A percentile compares a stretch with the other conserved stretches of the same genome.
These are phyloP conservation scores for Plectranthus barbatus DNA, from an alignment of 257 asterid species.

Conservation along the genomic window DNA sequence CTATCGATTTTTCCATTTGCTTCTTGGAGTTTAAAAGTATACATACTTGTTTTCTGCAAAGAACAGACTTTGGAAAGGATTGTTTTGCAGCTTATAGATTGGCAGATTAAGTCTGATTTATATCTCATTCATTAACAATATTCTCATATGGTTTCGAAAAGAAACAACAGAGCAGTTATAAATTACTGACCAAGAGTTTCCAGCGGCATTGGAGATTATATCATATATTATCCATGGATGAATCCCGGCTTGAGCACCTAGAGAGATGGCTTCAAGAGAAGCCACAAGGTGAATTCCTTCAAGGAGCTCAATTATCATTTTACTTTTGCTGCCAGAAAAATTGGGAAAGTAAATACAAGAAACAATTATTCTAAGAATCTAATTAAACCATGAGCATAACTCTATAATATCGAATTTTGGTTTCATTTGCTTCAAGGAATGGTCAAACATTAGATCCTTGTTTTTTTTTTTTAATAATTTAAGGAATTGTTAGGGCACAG, in stretches of 20 bases:
- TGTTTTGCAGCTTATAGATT: too few species aligned
- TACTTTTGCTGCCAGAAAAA: constrained; percentile 60
- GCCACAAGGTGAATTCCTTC: constrained; percentile 94
- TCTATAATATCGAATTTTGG: not conserved
- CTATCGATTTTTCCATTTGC: too few species aligned
- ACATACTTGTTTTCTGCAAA: too few species aligned
- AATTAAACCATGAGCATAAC: constrained; percentile 7
- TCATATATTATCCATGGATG: constrained; percentile 89
- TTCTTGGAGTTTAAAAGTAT: too few species aligned
- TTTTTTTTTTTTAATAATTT: not conserved
- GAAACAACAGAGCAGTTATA: constrained; percentile 9
- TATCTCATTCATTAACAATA: too few species aligned
- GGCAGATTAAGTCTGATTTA: too few species aligned
- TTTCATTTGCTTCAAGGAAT: not conserved
- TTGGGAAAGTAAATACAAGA: constrained; percentile 5
- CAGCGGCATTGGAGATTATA: constrained; percentile 95
- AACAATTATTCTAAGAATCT: not conserved
- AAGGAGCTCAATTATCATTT: constrained; percentile 88
- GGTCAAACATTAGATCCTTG: not conserved
- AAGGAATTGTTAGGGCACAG: not conserved
- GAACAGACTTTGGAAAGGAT: too few species aligned
- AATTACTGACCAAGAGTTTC: constrained; percentile 74
- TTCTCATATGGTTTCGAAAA: too few species aligned
- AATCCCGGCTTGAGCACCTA: constrained; percentile 83
- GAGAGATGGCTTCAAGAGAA: constrained; percentile 87